These are phyloP conservation scores for Leccinum griseonigrum DNA, from an alignment of 1,284 basidiomycete genomes.

Conservation along the genomic window DNA sequence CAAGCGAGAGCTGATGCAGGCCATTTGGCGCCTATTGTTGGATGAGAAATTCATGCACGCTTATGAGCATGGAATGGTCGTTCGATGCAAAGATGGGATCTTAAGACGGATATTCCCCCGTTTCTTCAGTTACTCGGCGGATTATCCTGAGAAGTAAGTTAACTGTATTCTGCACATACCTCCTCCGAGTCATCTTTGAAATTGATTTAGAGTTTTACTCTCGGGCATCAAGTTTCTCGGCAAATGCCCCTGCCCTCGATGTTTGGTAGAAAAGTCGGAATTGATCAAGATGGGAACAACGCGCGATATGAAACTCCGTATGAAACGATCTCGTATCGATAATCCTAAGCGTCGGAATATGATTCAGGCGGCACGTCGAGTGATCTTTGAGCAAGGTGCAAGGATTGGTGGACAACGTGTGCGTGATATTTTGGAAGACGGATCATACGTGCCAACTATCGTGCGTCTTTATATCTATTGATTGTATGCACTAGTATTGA, in stretches of 20 bases:
- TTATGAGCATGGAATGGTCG: neutral
- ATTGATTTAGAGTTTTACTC: neutral
- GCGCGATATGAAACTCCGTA: neutral
- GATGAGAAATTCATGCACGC: neutral
- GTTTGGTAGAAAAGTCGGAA: neutral
- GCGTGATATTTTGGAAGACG: neutral
- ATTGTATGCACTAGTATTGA: neutral
- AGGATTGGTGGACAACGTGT: neutral
- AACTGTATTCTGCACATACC: no score
- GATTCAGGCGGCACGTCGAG: neutral
- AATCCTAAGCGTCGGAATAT: neutral
- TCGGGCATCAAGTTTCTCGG: neutral
- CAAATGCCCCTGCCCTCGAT: neutral
- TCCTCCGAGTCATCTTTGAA: no score
- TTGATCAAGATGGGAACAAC: neutral
- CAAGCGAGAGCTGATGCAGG: neutral
- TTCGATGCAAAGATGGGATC: neutral
- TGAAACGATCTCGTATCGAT: neutral
- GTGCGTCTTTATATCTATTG: neutral
- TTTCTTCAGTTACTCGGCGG: neutral
- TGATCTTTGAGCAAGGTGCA: neutral
- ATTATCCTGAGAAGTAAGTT: conserved; percentile 2
- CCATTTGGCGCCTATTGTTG: neutral
- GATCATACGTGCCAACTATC: neutral
- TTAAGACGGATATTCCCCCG: neutral